Conservation (phyloP, 192 early-diverging fungal species). For the Oehlia diaphana region DNA sequence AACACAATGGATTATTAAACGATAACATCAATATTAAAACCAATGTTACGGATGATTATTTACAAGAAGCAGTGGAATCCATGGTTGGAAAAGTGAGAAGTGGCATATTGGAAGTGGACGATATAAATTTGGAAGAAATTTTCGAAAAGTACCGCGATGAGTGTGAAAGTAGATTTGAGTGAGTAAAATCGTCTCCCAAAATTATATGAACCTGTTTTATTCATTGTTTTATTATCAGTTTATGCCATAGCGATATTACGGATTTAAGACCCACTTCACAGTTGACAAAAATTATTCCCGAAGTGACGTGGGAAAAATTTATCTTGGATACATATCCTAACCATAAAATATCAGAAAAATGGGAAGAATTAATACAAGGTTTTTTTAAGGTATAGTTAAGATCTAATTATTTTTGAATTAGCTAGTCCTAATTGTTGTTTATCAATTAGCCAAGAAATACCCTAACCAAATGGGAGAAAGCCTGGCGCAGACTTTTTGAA, state of each 20-base stretch:
- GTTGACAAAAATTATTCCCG: constrained; percentile 18
- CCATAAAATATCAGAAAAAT: constrained; percentile 15
- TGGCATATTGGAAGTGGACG: constrained; percentile 1
- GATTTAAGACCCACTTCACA: constrained; percentile 12
- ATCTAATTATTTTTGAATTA: constrained; percentile 18
- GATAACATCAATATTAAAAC: constrained; percentile 2
- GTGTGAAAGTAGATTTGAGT: constrained; percentile 21
- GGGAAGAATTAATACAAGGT: constrained; percentile 3
- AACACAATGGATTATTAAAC: not conserved
- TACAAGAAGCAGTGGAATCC: constrained; percentile 8
- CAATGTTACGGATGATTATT: constrained; percentile 22
- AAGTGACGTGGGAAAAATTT: constrained; percentile 10
- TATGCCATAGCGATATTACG: constrained; percentile 21
- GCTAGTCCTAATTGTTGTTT: constrained; percentile 27
- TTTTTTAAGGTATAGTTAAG: constrained; percentile 29
- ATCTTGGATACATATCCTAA: constrained; percentile 23
- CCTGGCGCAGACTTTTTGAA: constrained; percentile 14
- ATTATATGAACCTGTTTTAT: constrained; percentile 16
- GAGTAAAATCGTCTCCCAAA: constrained; percentile 2
- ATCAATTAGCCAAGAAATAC: constrained; percentile 15
- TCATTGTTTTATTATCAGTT: constrained; percentile 18
- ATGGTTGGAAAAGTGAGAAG: constrained; percentile 21
- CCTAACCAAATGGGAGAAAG: constrained; percentile 3
- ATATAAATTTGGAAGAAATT: constrained; percentile 26
- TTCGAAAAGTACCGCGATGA: constrained; percentile 23